These are phyloP conservation scores for Hibiscus mutabilis DNA, from an alignment of 345 rosid species.

Conservation along the genomic window DNA sequence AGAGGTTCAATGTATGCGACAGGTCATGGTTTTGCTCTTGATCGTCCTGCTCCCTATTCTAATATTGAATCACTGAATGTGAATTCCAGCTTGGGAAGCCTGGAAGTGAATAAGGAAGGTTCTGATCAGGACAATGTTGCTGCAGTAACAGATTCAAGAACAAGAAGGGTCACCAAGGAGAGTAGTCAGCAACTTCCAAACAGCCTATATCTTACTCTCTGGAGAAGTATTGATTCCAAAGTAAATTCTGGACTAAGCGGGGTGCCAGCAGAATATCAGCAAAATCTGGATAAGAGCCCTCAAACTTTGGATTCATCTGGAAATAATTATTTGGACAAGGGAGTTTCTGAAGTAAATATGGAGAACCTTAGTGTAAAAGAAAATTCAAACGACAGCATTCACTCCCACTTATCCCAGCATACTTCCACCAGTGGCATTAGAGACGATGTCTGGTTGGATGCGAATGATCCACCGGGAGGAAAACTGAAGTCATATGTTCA, in stretches of 20 bases:
- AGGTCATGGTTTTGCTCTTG: slow-evolving; percentile 23
- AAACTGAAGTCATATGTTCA: slow-evolving; percentile 43
- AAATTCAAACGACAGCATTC: slow-evolving; percentile 28
- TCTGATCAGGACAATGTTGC: slow-evolving; percentile 29
- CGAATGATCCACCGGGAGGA: slow-evolving; percentile 34
- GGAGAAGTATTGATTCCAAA: slow-evolving; percentile 39
- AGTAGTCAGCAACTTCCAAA: slow-evolving; percentile 32
- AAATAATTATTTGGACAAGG: slow-evolving; percentile 16
- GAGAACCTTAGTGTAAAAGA: slow-evolving; percentile 29
- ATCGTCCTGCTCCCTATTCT: slow-evolving; percentile 36
- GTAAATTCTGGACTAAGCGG: slow-evolving; percentile 25
- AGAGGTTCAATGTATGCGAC: slow-evolving; percentile 19
- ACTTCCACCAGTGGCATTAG: slow-evolving; percentile 24
- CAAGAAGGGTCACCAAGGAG: slow-evolving; percentile 24
- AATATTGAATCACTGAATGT: slow-evolving; percentile 24
- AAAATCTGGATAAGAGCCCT: slow-evolving; percentile 27
- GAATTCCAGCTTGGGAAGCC: slow-evolving; percentile 30
- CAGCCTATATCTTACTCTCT: slow-evolving; percentile 31
- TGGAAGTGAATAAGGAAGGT: slow-evolving; percentile 30
- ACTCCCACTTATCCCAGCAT: slow-evolving; percentile 23
- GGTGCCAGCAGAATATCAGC: slow-evolving; percentile 21
- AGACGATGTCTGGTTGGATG: slow-evolving; percentile 42
- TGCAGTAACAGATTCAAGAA: slow-evolving; percentile 25
- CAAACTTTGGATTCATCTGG: slow-evolving; percentile 45
- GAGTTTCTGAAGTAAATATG: slow-evolving; percentile 24